Conservation (phyloP, 768 basidiomycete genomes). For the Leccinum imitatum region DNA sequence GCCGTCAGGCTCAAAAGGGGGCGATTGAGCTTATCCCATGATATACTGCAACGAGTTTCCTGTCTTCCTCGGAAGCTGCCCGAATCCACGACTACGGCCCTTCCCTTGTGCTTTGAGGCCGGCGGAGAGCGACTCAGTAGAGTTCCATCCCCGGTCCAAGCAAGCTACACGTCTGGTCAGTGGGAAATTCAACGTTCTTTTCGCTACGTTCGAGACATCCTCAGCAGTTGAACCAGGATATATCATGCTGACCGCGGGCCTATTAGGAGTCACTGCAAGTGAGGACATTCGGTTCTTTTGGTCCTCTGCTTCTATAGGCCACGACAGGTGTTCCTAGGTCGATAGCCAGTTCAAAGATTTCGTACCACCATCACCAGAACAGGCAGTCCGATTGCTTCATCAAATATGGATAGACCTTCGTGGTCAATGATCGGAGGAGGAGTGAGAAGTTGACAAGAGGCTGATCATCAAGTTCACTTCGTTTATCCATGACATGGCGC, state of each 20-base stretch:
- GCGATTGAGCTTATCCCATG: too few relatives aligned
- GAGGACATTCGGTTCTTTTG: neutral
- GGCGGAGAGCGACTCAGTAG: neutral
- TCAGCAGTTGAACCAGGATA: neutral
- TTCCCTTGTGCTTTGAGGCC: neutral
- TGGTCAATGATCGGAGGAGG: neutral
- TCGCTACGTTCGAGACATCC: neutral
- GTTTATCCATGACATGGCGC: neutral
- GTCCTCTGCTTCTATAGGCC: neutral
- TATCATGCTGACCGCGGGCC: neutral
- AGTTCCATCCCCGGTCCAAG: too few relatives aligned
- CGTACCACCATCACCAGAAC: neutral
- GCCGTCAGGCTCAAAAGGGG: neutral
- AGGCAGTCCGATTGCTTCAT: neutral
- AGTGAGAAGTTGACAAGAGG: neutral
- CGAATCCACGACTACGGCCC: neutral
- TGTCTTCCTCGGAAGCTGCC: neutral
- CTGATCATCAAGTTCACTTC: too few relatives aligned
- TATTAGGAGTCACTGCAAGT: neutral
- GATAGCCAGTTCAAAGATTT: neutral
- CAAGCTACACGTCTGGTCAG: neutral
- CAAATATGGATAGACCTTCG: neutral
- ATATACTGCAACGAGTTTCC: neutral
- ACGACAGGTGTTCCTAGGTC: neutral
- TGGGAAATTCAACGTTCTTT: neutral